These are phyloP conservation scores for Globisporangium carolinianum DNA, from an alignment of 352 stramenopile genomes.

Conservation along the genomic window DNA sequence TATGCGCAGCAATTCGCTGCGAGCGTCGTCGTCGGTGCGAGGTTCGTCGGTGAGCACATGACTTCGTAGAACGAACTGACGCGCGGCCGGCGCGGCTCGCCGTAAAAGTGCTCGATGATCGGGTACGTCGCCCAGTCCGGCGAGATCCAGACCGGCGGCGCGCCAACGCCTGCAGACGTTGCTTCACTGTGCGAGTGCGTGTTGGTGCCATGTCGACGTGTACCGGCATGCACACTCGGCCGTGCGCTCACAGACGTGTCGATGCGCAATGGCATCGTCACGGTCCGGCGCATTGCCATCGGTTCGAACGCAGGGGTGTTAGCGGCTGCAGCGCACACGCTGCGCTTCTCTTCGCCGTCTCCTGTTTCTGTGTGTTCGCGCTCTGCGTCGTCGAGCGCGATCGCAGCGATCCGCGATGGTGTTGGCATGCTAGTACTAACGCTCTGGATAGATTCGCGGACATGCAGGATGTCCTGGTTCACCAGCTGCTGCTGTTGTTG, in stretches of 20 bases:
- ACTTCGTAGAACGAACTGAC: constrained; percentile 79
- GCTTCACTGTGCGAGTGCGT: background rate
- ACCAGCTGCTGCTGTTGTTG: background rate
- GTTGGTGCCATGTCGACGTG: background rate
- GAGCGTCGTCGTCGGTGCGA: constrained; percentile 47
- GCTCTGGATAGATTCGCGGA: no score
- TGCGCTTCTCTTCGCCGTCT: background rate
- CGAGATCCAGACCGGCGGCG: constrained; percentile 62
- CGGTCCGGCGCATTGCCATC: background rate
- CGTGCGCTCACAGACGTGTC: background rate
- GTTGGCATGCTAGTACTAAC: background rate
- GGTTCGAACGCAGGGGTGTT: background rate
- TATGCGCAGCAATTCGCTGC: constrained; percentile 54
- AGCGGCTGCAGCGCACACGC: background rate
- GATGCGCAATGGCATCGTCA: constrained; percentile 1
- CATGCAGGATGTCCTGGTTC: background rate
- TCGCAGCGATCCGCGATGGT: background rate
- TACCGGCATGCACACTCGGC: background rate
- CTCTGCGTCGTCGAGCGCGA: no score
- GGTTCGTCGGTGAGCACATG: constrained; percentile 70
- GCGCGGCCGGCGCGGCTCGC: constrained; percentile 29
- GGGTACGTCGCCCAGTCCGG: constrained; percentile 68
- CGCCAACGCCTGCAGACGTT: constrained; percentile 11
- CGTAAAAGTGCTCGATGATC: constrained; percentile 80
- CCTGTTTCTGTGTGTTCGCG: background rate